Evolutionary conservation across 1,284 basidiomycete genomes (phyloP).

Genomic region (Irpex lacteus): DNA sequence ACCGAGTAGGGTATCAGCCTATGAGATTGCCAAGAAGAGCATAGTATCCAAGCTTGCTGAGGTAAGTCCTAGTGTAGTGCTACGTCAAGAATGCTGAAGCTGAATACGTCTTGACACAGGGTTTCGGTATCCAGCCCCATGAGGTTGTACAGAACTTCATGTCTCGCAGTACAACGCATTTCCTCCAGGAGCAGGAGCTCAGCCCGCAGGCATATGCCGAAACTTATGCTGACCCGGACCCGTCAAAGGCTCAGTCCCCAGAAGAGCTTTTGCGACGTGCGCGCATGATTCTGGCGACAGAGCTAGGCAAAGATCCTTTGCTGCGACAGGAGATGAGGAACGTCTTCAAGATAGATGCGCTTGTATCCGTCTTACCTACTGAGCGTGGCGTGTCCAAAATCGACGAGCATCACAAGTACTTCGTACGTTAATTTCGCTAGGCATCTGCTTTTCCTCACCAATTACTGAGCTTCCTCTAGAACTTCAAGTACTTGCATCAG

Average conservation of each 20-base stretch:
- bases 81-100: background rate
- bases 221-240: slow-evolving; percentile 71
- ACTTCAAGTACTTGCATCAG: slow-evolving; percentile 91
- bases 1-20: slow-evolving; percentile 83
- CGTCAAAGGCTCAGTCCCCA: slow-evolving; percentile 48
- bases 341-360: slow-evolving; percentile 74
- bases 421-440: slow-evolving; percentile 54
- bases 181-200: slow-evolving; percentile 78
- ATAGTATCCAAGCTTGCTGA: slow-evolving; percentile 74
- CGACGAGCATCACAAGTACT: slow-evolving; percentile 86
- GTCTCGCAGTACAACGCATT: slow-evolving; percentile 54
- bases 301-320: slow-evolving; percentile 91
- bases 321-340: slow-evolving; percentile 81
- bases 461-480: slow-evolving; percentile 42
- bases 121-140: slow-evolving; percentile 76
- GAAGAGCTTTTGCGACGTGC: slow-evolving; percentile 73
- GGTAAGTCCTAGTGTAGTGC: slow-evolving; percentile 37
- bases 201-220: slow-evolving; percentile 74
- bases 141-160: slow-evolving; percentile 82
- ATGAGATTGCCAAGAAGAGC: slow-evolving; percentile 83
- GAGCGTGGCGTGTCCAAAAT: slow-evolving; percentile 91
- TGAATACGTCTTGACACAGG: slow-evolving; percentile 38
- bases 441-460: background rate
- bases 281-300: slow-evolving; percentile 84
- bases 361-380: slow-evolving; percentile 85